Conservation (phyloP, 2,329 filamentous ascomycete genomes). For the Aspergillus unguis region DNA sequence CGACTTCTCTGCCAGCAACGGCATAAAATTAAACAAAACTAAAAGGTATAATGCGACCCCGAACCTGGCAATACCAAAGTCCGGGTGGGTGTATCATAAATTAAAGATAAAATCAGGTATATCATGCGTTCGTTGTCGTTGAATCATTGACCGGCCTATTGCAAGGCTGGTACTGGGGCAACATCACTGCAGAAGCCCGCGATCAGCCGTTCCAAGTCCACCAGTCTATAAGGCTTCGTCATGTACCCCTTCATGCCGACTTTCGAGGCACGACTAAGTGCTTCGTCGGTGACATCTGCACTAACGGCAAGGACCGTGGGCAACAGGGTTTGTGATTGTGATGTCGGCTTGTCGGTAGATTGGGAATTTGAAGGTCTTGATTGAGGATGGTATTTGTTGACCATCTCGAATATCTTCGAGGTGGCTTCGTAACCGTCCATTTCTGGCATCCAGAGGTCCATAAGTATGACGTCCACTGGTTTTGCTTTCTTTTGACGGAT, state of each 20-base stretch:
- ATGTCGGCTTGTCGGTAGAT: too few relatives aligned
- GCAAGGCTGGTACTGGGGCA: neutral
- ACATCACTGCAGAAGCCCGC: constrained; percentile 42
- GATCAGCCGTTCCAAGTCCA: constrained; percentile 61
- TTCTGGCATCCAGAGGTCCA: constrained; percentile 75
- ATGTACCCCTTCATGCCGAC: constrained; percentile 67
- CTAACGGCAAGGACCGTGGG: constrained; percentile 60
- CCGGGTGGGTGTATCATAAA: neutral
- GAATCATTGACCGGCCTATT: constrained; percentile 10
- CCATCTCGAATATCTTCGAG: constrained; percentile 57
- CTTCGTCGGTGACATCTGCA: constrained; percentile 64
- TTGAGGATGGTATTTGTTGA: constrained; percentile 33
- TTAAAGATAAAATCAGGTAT: neutral
- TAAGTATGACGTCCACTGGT: constrained; percentile 62
- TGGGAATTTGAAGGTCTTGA: neutral
- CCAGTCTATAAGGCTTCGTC: constrained; percentile 64
- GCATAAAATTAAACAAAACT: too few relatives aligned
- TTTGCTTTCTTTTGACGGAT: constrained; percentile 30
- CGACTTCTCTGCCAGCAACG: too few relatives aligned
- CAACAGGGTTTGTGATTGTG: constrained; percentile 11
- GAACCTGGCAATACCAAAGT: too few relatives aligned
- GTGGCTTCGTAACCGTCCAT: constrained; percentile 71
- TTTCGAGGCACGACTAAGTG: constrained; percentile 57
- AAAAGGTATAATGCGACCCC: too few relatives aligned
- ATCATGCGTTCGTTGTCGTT: constrained; percentile 22